Conservation (phyloP, 2,329 filamentous ascomycete species). For the Anisogramma anomala region DNA sequence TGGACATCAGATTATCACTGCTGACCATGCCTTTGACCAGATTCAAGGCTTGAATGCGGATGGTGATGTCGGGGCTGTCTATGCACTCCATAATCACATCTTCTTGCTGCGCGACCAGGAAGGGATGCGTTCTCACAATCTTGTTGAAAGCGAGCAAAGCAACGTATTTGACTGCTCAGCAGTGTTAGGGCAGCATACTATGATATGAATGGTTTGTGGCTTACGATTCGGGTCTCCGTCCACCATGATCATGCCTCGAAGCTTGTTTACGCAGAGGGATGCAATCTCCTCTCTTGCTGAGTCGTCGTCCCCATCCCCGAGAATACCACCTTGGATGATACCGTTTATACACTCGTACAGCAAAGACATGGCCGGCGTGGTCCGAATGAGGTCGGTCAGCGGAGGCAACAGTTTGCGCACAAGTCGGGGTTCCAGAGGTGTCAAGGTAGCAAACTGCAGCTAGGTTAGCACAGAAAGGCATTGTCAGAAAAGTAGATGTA, state of each 20-base stretch:
- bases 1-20: conserved; percentile 67
- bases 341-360: conserved; percentile 98
- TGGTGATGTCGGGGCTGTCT: conserved; percentile 90
- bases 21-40: conserved; percentile 91
- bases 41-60: conserved; percentile 83
- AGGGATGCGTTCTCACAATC: conserved; percentile 79
- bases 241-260: conserved; percentile 86
- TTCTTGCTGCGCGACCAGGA: conserved; percentile 81
- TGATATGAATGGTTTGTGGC: conserved; percentile 24
- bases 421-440: conserved; percentile 80
- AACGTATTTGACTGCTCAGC: conserved; percentile 75
- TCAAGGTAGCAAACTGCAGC: conserved; percentile 77
- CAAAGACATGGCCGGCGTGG: conserved; percentile 94
- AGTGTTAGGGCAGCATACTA: background rate
- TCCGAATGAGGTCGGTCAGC: conserved; percentile 83
- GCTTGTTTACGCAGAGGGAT: conserved; percentile 78
- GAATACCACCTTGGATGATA: conserved; percentile 90
- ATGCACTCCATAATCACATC: conserved; percentile 95
- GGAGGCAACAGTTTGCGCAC: conserved; percentile 86
- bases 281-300: conserved; percentile 85
- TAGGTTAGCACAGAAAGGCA: conserved; percentile 2
- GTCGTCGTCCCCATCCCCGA: conserved; percentile 69
- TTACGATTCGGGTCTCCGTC: conserved; percentile 87
- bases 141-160: conserved; percentile 90
- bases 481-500: conserved; percentile 12